Evolutionary conservation across 768 basidiomycete genomes (phyloP).

Genomic region (Tylopilus cervinicoccineus): DNA sequence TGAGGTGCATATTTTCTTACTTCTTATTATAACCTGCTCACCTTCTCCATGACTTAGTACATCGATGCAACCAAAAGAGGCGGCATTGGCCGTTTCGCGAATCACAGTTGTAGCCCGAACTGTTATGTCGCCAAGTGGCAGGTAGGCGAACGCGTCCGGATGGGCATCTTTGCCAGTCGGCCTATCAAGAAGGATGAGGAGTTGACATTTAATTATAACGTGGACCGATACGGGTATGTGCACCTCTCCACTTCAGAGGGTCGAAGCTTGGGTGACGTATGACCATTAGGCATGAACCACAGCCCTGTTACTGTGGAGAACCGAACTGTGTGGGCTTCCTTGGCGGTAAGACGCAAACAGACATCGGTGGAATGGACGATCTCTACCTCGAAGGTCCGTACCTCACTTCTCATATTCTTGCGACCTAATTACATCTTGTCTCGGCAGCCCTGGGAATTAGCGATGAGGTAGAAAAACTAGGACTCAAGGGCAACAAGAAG

Average conservation of each 20-base stretch:
- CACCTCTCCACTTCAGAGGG: neutral
- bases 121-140: conserved; percentile 99
- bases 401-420: neutral
- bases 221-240: conserved; percentile 94
- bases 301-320: conserved; percentile 93
- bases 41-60: conserved; percentile 49
- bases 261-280: neutral
- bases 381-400: conserved; percentile 81
- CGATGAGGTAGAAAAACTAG: conserved; percentile 80
- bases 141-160: conserved; percentile 80
- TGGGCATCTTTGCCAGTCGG: conserved; percentile 97
- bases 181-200: conserved; percentile 77
- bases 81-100: conserved; percentile 94
- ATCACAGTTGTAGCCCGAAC: conserved; percentile 97
- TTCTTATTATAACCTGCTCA: neutral
- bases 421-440: neutral
- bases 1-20: conserved; percentile 56
- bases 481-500: conserved; percentile 84
- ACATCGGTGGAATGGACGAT: conserved; percentile 91
- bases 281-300: conserved; percentile 77
- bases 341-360: conserved; percentile 98
- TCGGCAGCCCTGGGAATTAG: conserved; percentile 82
- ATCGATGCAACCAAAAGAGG: conserved; percentile 98
- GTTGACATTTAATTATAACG: conserved; percentile 98
- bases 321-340: conserved; percentile 93